Conservation (phyloP, 208 protist species). For the Crithidia thermophila region DNA sequence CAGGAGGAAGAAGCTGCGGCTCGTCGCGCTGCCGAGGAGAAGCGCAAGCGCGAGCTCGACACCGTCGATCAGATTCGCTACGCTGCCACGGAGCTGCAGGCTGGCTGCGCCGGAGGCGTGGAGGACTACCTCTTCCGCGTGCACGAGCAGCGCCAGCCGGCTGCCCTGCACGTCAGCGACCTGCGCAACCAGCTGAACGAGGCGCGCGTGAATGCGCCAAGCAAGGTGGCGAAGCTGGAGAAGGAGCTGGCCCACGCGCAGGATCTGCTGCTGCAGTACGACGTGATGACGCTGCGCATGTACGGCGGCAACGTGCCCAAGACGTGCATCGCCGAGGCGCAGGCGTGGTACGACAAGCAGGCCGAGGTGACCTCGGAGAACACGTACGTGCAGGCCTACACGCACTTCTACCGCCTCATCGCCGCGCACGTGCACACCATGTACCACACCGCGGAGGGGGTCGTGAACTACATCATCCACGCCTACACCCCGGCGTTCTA, state of each 20-base stretch:
- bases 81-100: slow-evolving; percentile 27
- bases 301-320: slow-evolving; percentile 45
- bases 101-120: slow-evolving; percentile 31
- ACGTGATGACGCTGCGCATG: slow-evolving; percentile 25
- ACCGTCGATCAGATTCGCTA: slow-evolving; percentile 24
- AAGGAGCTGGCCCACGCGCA: slow-evolving; percentile 14
- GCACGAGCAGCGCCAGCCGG: slow-evolving; percentile 26
- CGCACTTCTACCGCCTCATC: slow-evolving; percentile 28
- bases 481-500: slow-evolving; percentile 23
- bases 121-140: slow-evolving; percentile 44
- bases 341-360: slow-evolving; percentile 22
- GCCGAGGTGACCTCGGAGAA: slow-evolving; percentile 7
- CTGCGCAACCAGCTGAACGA: slow-evolving; percentile 58
- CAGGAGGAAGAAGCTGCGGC: slow-evolving; percentile 12
- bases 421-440: slow-evolving; percentile 27
- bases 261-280: slow-evolving; percentile 28
- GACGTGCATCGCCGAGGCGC: slow-evolving; percentile 44
- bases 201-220: slow-evolving; percentile 33
- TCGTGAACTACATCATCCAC: slow-evolving; percentile 31
- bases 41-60: slow-evolving; percentile 20
- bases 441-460: slow-evolving; percentile 27
- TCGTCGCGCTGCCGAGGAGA: slow-evolving; percentile 9
- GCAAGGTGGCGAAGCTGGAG: slow-evolving; percentile 24
- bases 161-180: slow-evolving; percentile 19
- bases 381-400: slow-evolving; percentile 24